Evolutionary conservation across 495 filamentous ascomycete species (phyloP), one percentile per base, ranked within the genome.

Genomic region (Bryoglossum gracile): DNA sequence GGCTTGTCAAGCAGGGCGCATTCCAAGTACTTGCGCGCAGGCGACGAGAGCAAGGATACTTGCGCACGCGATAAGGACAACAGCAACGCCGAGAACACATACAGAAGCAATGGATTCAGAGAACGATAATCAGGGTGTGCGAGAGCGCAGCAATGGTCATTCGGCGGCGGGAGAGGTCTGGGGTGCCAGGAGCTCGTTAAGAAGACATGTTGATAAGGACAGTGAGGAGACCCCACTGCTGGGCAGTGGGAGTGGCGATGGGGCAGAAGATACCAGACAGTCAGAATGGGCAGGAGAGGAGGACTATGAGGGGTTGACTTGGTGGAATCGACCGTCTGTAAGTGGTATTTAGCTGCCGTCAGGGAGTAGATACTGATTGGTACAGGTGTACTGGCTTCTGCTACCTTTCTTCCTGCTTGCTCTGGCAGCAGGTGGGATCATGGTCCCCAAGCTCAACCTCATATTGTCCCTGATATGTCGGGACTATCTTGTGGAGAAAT

Each of bases 311-410:
- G 75, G 72, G 2, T 55, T 82, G 43, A 76, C 82, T 14, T 86
- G 83, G 83, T 86, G 80, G 75, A 78, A 72, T 55, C 78, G 53
- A 55, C 87, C 87, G 16, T 86, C 83, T 19, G 86, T 89, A 68
- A 58, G 79, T 62, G 24, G 13, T 18, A 48, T 17, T n/a, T 10
- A 18, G 46, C 9, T 13, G 16, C 4, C 22, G 25, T 19, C 33
- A 8, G 42, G 44, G 17, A 22, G 37, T 30, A 28, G 47, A 37
- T 25, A 35, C 50, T 56, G 34, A 57, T 30, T 21, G 17, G 3
- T 44, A 43, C 46, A 94, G 87, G 76, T 95, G 28, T 87, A 74
- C 63, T 98, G 90, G 87, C 68, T 98, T 13, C 56, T 98, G 8
- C 79, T 76, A 0, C 83, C 86, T 3, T 88, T 86, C 62, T 67